Conservation (phyloP, 306 rosid genomes). For the Astragalus glycyphyllos region DNA sequence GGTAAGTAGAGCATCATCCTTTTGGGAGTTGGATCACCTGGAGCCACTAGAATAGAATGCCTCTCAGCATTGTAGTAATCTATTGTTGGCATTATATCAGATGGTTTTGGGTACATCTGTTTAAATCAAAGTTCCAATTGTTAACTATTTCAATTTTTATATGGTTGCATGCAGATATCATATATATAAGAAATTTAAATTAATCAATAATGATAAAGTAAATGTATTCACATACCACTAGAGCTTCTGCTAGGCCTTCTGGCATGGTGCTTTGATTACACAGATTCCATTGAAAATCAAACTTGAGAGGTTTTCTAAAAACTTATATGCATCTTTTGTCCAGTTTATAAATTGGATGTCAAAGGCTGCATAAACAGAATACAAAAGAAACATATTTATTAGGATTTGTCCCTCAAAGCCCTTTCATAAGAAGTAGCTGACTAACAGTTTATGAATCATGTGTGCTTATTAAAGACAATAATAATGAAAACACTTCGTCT, state of each 20-base stretch:
- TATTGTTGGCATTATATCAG: background rate
- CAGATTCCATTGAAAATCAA: constrained; percentile 31
- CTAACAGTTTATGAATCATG: background rate
- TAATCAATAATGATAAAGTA: background rate
- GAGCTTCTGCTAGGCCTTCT: constrained; percentile 38
- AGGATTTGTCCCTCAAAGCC: background rate
- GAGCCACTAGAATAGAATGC: constrained; percentile 39
- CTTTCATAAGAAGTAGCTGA: background rate
- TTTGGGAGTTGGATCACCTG: constrained; percentile 1
- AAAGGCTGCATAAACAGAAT: constrained; percentile 8
- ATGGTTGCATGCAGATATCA: too few species aligned
- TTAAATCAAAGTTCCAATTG: background rate
- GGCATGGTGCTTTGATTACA: background rate
- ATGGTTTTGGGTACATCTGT: constrained; percentile 38
- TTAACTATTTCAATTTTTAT: too few species aligned
- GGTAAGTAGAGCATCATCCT: constrained; percentile 18
- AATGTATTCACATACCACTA: constrained; percentile 32
- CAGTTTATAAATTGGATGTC: too few species aligned
- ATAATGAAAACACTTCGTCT: too few species aligned
- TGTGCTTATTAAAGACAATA: too few species aligned
- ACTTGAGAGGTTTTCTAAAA: background rate
- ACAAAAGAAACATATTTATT: background rate
- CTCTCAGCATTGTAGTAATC: constrained; percentile 31
- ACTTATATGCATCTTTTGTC: constrained; percentile 3
- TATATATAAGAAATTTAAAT: background rate